Evolutionary conservation across 305 asterid species (phyloP), one percentile per base, ranked within the genome.

Genomic region (Rubia balearica): DNA sequence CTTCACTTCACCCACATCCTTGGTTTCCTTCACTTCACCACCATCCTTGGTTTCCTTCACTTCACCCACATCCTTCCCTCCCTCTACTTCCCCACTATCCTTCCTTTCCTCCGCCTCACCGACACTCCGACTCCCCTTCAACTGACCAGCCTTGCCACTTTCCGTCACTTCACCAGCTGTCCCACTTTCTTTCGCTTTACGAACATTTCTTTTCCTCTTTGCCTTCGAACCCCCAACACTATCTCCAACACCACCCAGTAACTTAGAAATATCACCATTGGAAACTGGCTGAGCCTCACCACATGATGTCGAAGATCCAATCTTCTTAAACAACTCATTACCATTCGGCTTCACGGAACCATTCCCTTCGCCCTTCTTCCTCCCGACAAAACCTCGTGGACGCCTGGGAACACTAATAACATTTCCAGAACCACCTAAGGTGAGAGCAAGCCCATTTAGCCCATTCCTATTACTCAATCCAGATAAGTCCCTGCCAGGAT

Each of bases 371-470:
- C 65, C 49, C 77, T 82, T 92, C 75, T 72, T 95, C 73, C 89
- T 82, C 74, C 92, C 80, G 65, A 85, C 83, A n/a, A 81, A 73
- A 61, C 96, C 97, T 76, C 98, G 91, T 9, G 97, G 99, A 10
- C 98, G 89, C 85, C 83, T 92, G n/a, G 99, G 99, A 72, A 89
- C 77, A 70, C 79, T 85, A 76, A 95, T 83, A 65, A 80, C 74
- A 76, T 81, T 82, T 30, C 87, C 96, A 75, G 76, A 82, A 42
- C 74, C 86, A 74, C 78, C 86, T 79, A 91, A 82, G 73, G 81
- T 75, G 73, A 91, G 80, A 9, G 96, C 77, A 75, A 82, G 70
- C 46, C 89, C 90, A 80, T 76, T 83, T 75, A 82, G 65, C 66
- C 76, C 84, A 61, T 83, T 81, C 55, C 78, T 86, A 40, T 76